Conservation (phyloP, 305 asterid species). For the Solanum hybrid region DNA sequence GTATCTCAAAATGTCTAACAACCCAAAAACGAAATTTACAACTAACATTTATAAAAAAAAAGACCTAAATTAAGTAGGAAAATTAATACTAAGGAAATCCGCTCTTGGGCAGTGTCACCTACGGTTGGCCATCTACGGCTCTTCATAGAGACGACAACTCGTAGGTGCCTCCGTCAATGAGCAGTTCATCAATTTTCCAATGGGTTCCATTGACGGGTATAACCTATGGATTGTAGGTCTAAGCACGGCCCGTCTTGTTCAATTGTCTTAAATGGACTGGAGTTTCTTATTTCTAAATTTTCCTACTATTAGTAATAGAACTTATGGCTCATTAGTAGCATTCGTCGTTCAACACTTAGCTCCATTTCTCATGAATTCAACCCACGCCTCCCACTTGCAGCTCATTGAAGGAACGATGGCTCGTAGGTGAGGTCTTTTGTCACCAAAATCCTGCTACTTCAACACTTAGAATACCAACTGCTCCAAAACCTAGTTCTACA, state of each 20-base stretch:
- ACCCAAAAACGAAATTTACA: not conserved
- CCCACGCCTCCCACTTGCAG: rapidly evolving
- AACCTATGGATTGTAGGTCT: not conserved
- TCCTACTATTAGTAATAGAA: not conserved
- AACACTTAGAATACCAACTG: not conserved
- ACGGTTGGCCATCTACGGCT: not conserved
- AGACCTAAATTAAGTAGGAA: not conserved
- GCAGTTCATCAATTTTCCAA: not conserved
- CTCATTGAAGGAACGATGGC: not conserved
- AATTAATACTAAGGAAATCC: not conserved
- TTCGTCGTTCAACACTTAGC: not conserved
- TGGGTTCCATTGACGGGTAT: not conserved
- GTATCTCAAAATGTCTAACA: not conserved
- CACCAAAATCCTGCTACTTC: too few species aligned
- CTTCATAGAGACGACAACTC: not conserved
- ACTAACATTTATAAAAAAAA: too few species aligned
- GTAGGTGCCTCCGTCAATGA: not conserved
- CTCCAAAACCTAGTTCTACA: not conserved
- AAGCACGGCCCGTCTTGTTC: not conserved
- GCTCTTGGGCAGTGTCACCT: not conserved
- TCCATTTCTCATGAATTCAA: not conserved
- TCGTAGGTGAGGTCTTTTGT: not conserved
- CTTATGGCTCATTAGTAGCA: not conserved
- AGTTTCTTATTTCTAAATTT: not conserved
- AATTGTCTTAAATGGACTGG: not conserved